phyloP scores from a whole-genome alignment of 106 monocot species.

The Dactylorhiza incarnata region DNA sequence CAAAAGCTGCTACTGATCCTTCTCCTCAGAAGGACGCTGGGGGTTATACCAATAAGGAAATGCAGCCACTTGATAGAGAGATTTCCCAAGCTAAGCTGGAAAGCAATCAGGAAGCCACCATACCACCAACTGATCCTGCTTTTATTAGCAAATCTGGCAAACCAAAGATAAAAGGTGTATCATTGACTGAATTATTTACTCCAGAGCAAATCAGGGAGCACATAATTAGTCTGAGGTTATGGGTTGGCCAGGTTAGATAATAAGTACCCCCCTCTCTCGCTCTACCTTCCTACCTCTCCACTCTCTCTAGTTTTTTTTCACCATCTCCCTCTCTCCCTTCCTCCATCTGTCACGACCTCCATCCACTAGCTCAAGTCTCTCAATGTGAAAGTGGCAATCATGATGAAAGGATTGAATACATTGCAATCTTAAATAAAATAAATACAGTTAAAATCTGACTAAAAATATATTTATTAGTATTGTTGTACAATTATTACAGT shows the following conservation, averaged over 20 bases:
- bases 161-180: constrained; percentile 99
- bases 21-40: constrained; percentile 23
- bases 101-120: constrained; percentile 44
- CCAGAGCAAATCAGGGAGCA: constrained; percentile 94
- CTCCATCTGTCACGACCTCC: too few species aligned
- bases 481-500: too few species aligned
- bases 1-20: constrained; percentile 15
- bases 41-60: constrained; percentile 41
- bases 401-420: too few species aligned
- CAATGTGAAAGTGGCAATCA: too few species aligned
- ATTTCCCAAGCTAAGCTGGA: constrained; percentile 30
- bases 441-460: too few species aligned
- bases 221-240: constrained; percentile 71
- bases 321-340: too few species aligned
- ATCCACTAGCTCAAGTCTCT: too few species aligned
- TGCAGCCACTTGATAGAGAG: constrained; percentile 32
- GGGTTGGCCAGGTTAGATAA: constrained; percentile 91
- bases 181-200: constrained; percentile 88
- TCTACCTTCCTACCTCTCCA: not conserved
- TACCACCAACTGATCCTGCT: constrained; percentile 28
- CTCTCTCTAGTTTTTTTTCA: too few species aligned
- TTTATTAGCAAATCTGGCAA: constrained; percentile 83
- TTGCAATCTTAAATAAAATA: too few species aligned
- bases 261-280: not conserved
- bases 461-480: too few species aligned